These are phyloP conservation scores for Cenococcum geophilum DNA, from an alignment of 495 filamentous ascomycete species.

Conservation along the genomic window DNA sequence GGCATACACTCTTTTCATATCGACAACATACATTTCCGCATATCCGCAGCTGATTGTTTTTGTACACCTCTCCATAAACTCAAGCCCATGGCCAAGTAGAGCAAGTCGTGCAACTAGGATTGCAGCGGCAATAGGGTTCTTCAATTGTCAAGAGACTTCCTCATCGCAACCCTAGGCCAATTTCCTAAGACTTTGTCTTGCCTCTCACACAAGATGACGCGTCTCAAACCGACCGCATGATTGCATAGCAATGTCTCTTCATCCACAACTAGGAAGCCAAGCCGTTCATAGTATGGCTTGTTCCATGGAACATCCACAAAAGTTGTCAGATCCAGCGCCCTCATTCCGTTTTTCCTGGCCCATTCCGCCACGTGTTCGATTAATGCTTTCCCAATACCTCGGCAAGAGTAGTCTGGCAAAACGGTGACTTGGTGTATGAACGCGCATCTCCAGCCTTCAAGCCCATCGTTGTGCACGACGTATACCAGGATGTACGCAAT, in stretches of 20 bases:
- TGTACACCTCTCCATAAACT: not conserved
- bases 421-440: constrained; percentile 6
- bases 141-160: not conserved
- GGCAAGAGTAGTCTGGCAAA: not conserved
- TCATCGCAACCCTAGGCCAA: constrained; percentile 2
- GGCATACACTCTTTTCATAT: no score
- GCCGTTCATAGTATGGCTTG: constrained; percentile 2
- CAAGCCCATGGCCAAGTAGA: not conserved
- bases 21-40: no score
- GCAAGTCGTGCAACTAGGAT: not conserved
- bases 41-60: no score
- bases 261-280: not conserved
- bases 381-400: constrained; percentile 3
- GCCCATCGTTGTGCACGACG: not conserved
- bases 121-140: not conserved
- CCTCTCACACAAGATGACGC: constrained; percentile 3
- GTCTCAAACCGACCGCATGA: not conserved
- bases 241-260: not conserved
- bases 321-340: constrained; percentile 2
- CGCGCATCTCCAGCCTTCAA: not conserved
- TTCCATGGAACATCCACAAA: not conserved
- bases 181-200: not conserved
- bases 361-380: not conserved
- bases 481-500: constrained; percentile 3
- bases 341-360: not conserved